Evolutionary conservation across 805 yeast species (phyloP), one percentile per base, ranked within the genome.

Genomic region (Hanseniaspora pseudoguilliermondii): DNA sequence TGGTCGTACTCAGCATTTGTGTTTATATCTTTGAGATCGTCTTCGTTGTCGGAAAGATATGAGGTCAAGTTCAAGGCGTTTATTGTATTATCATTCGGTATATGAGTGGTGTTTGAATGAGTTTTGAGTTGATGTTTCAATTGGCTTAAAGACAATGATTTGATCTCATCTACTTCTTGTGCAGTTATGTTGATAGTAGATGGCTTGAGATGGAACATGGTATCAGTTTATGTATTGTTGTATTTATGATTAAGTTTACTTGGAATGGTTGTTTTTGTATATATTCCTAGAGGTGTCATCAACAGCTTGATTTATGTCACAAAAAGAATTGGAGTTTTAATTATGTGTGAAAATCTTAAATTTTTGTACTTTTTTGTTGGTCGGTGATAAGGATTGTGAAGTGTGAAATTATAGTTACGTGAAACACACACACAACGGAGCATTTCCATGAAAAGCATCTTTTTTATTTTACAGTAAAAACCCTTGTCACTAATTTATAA

Each of bases 121-220:
- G 35, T 13, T 5, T 46, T 46, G 20, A 34, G 11, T 20, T 32
- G 49, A 11, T 34, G 13, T 18, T 46, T 27, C n/a, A 46, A 18
- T 10, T 46, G n/a, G 3, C 15, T 27, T 20, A 46, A 10, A 21
- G 55, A 10, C 16, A 51, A n/a, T 2, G n/a, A 4, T 13, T 27
- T 35, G 7, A 51, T 27, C 20, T 43, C 55, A 11, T 35, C 29
- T 0, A 53, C 23, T 38, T 53, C 56, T 20, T 43, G 38, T 20
- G 41, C 47, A 2, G 49, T 39, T 6, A 53, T 16, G 13, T 53
- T 53, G 13, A 53, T 53, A 21, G 39, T 46, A 18, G 56, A 35
- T 25, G 56, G 50, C 20, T 53, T 18, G 3, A 46, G 50, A 38
- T 39, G 47, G 16, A 53, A 44, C 56, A 53, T 52, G 25, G 9